Evolutionary conservation across 495 filamentous ascomycete genomes (phyloP).

Genomic region (Cercophora samala): DNA sequence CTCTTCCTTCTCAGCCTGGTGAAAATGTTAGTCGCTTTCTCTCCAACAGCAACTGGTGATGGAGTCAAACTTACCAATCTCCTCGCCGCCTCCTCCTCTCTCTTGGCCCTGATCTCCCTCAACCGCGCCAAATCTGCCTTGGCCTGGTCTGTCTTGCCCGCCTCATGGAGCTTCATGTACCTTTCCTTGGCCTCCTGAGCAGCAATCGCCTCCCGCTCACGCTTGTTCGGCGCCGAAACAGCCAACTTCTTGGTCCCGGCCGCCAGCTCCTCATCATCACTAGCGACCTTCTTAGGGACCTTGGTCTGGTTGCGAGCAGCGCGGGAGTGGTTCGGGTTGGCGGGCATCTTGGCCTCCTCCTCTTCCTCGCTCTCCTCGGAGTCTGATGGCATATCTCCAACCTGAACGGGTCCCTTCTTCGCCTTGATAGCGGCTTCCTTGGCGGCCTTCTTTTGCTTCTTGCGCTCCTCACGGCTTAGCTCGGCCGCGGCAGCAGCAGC

Average conservation of each 20-base stretch:
- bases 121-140: constrained; percentile 86
- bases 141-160: constrained; percentile 96
- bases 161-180: constrained; percentile 90
- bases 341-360: constrained; percentile 64
- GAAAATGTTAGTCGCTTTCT: neutral
- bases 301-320: constrained; percentile 55
- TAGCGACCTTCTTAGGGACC: constrained; percentile 31
- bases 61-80: constrained; percentile 45
- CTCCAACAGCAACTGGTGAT: neutral
- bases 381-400: constrained; percentile 79
- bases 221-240: constrained; percentile 54
- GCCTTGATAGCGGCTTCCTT: constrained; percentile 81
- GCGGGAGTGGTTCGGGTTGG: constrained; percentile 87
- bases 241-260: constrained; percentile 42
- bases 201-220: constrained; percentile 86
- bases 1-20: constrained; percentile 69
- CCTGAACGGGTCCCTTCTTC: constrained; percentile 58
- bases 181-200: constrained; percentile 84
- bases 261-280: constrained; percentile 43
- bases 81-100: constrained; percentile 72
- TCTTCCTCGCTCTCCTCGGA: constrained; percentile 59
- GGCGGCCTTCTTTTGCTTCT: constrained; percentile 81
- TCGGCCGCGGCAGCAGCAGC: constrained; percentile 42
- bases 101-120: constrained; percentile 73
- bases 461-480: constrained; percentile 82